Evolutionary conservation across 1,284 basidiomycete species (phyloP).

Genomic region (Prillingera fragicola): DNA sequence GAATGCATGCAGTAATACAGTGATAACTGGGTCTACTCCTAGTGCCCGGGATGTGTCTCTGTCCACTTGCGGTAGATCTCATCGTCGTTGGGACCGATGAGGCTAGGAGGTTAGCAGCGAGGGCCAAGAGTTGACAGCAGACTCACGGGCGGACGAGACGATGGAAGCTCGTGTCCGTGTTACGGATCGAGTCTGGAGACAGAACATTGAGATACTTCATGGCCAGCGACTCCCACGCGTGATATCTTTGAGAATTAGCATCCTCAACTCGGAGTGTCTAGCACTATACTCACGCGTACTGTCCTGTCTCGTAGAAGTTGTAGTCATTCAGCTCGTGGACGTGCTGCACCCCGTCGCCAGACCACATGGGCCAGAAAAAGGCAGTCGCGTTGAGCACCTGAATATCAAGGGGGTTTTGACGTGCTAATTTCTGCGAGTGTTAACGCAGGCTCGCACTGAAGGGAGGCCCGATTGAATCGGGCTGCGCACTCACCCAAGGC

Average conservation of each 20-base stretch:
- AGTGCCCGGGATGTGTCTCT: too few relatives aligned
- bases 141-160: conserved; percentile 44
- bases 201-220: conserved; percentile 42
- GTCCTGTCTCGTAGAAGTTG: conserved; percentile 39
- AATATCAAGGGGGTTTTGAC: conserved; percentile 46
- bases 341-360: conserved; percentile 39
- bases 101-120: too few relatives aligned
- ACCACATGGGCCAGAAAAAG: conserved; percentile 53
- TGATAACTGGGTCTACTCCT: too few relatives aligned
- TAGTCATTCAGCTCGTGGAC: conserved; percentile 39
- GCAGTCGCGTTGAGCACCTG: conserved; percentile 50
- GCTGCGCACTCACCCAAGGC: conserved; percentile 43
- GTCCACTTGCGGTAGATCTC: conserved; percentile 25
- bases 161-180: conserved; percentile 44
- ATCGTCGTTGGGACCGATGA: conserved; percentile 37
- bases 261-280: not conserved
- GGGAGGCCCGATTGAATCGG: not conserved
- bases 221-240: conserved; percentile 49
- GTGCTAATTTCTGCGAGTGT: conserved; percentile 42
- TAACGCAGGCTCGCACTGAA: too few relatives aligned
- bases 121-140: not conserved
- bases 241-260: conserved; percentile 46
- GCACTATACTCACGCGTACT: conserved; percentile 41
- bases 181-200: conserved; percentile 35
- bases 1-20: too few relatives aligned